phyloP scores from a whole-genome alignment of 2,329 filamentous ascomycete genomes.

The Exophiala xenobiotica region DNA sequence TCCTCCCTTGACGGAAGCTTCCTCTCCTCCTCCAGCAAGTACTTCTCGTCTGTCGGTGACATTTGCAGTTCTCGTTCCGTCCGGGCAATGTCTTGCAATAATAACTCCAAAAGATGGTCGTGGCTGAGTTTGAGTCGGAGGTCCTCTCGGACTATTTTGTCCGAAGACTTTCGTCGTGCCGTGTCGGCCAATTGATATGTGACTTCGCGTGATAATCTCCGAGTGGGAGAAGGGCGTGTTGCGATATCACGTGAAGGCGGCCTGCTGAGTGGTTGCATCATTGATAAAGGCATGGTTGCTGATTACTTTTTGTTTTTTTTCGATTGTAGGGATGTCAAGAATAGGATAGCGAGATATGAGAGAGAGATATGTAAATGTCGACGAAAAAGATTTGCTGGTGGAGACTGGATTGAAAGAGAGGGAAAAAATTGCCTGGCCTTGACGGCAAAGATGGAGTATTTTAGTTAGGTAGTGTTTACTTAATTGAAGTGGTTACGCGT shows the following conservation, averaged over 20 bases:
- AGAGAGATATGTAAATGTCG: constrained; percentile 6
- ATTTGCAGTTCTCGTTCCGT: constrained; percentile 29
- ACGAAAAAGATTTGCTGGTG: constrained; percentile 11
- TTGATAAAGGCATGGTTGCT: constrained; percentile 22
- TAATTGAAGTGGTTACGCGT: background rate
- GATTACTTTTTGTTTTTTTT: constrained; percentile 6
- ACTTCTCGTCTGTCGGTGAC: constrained; percentile 28
- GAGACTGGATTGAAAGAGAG: constrained; percentile 6
- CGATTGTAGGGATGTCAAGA: background rate
- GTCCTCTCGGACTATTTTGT: constrained; percentile 23
- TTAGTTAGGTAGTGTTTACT: background rate
- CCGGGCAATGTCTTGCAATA: constrained; percentile 28
- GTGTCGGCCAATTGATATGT: constrained; percentile 29
- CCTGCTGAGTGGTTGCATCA: constrained; percentile 23
- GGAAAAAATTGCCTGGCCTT: background rate
- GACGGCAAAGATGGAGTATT: constrained; percentile 13
- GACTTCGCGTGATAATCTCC: constrained; percentile 28
- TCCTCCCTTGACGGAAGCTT: constrained; percentile 13
- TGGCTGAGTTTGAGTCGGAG: constrained; percentile 30
- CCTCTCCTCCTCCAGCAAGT: constrained; percentile 17
- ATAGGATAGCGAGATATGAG: background rate
- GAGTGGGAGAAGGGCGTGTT: constrained; percentile 3
- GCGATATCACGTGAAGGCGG: constrained; percentile 26
- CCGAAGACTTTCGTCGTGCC: constrained; percentile 27
- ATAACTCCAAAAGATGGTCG: constrained; percentile 26